Percentiles rank a stretch among this genome's conserved stretches.
phyloP scores from a whole-genome alignment of 2,329 filamentous ascomycete species.

The Ciborinia camelliae region DNA sequence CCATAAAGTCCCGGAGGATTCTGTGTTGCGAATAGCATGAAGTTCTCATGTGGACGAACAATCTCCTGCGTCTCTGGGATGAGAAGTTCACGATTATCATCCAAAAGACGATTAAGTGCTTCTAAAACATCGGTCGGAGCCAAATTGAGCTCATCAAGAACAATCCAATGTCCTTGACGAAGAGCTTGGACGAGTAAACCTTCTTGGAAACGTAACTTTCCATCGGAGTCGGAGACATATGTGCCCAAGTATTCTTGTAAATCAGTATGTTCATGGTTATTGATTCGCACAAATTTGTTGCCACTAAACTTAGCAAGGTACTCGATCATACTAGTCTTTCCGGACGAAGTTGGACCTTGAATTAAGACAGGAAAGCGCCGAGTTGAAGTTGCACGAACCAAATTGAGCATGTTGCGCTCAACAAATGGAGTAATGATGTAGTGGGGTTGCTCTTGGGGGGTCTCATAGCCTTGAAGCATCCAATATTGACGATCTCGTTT shows the following conservation, averaged over 20 bases:
- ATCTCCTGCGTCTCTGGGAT: conserved; percentile 96
- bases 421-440: conserved; percentile 98
- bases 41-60: conserved; percentile 86
- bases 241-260: conserved; percentile 96
- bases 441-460: conserved; percentile 69
- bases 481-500: conserved; percentile 74
- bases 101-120: conserved; percentile 88
- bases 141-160: conserved; percentile 94
- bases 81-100: conserved; percentile 93
- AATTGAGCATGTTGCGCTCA: conserved; percentile 87
- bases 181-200: conserved; percentile 90
- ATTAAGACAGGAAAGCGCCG: conserved; percentile 89
- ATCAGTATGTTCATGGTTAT: conserved; percentile 99
- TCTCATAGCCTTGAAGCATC: conserved; percentile 71
- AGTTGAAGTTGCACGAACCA: conserved; percentile 91
- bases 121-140: conserved; percentile 96
- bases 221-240: conserved; percentile 82
- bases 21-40: conserved; percentile 97
- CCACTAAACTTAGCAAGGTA: conserved; percentile 95
- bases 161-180: conserved; percentile 93
- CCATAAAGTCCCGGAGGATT: conserved; percentile 96
- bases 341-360: conserved; percentile 93
- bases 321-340: conserved; percentile 99
- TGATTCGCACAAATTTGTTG: conserved; percentile 96
- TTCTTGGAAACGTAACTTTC: conserved; percentile 86